phyloP scores from a whole-genome alignment of 495 filamentous ascomycete genomes.

The Xylaria nigripes region DNA sequence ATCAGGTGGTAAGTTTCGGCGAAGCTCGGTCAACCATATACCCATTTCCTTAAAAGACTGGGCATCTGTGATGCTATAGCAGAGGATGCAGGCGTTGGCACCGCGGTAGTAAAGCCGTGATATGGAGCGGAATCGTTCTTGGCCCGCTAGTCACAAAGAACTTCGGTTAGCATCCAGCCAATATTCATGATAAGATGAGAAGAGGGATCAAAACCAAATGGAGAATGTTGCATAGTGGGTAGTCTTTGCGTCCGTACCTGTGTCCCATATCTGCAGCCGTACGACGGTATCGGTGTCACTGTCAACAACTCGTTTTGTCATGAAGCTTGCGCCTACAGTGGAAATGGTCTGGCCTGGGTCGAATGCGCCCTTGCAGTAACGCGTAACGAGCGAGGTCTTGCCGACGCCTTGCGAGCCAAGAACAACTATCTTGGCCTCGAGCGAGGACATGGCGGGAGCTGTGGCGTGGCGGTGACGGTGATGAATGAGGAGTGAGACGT shows the following conservation, averaged over 20 bases:
- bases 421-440: slow-evolving; percentile 91
- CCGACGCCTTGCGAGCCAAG: slow-evolving; percentile 88
- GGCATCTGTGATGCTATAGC: slow-evolving; percentile 84
- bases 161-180: slow-evolving; percentile 5
- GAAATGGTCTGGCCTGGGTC: slow-evolving; percentile 59
- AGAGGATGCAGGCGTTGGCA: slow-evolving; percentile 88
- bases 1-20: slow-evolving; percentile 58
- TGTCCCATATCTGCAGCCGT: slow-evolving; percentile 87
- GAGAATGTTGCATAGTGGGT: neutral
- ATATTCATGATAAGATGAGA: neutral
- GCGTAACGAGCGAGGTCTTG: slow-evolving; percentile 86
- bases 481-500: neutral
- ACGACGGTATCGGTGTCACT: slow-evolving; percentile 70
- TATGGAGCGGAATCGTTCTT: slow-evolving; percentile 90
- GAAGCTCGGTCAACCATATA: slow-evolving; percentile 76
- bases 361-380: slow-evolving; percentile 76
- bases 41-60: slow-evolving; percentile 89
- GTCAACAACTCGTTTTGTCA: slow-evolving; percentile 87
- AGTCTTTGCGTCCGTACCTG: slow-evolving; percentile 36
- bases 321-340: slow-evolving; percentile 88
- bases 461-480: neutral
- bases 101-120: slow-evolving; percentile 91
- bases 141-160: slow-evolving; percentile 51
- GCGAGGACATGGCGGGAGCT: slow-evolving; percentile 41
- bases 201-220: slow-evolving; percentile 2